Evolutionary conservation across 1,284 basidiomycete genomes (phyloP), one percentile per base, ranked within the genome.

Genomic region (Thecaphora thlaspeos): DNA sequence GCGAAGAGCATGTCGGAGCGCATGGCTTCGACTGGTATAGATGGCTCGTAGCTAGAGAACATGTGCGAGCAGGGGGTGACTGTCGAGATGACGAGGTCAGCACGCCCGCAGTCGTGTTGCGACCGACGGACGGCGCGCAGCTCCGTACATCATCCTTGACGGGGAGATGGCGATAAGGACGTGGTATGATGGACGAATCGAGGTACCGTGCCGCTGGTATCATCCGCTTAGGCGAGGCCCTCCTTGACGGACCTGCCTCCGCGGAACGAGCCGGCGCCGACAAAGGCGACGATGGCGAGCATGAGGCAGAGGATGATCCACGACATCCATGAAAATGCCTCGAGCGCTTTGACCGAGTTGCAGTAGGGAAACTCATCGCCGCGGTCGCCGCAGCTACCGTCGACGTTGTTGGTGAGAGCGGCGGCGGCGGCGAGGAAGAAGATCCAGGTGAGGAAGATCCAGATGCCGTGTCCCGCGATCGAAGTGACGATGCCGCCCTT

Each of bases 181-280:
- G n/a, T n/a, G n/a, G n/a, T n/a, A n/a, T n/a, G n/a, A n/a, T n/a
- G n/a, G n/a, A n/a, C n/a, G n/a, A n/a, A n/a, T n/a, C n/a, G n/a
- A n/a, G n/a, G n/a, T n/a, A n/a, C n/a, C n/a, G n/a, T n/a, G n/a
- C n/a, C n/a, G n/a, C n/a, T n/a, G n/a, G n/a, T n/a, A n/a, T n/a
- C n/a, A n/a, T n/a, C 26, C 46, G 38, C 12, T 55, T 57, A 63
- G 45, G 66, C 61, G 51, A 76, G 58, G 46, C 67, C 55, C 55
- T 76, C 73, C 61, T 76, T 74, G 53, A 75, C 49, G 34, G 68
- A 68, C n/a, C 70, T 66, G 46, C 75, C 75, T 39, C 75, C 73
- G 12, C 68, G 67, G 73, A 77, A 76, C 23, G 75, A 70, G 43
- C 69, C 70, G 21, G 57, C 69, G 24, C 65, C 73, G 37, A 77